These are phyloP conservation scores for Plasmodium gonderi DNA, from an alignment of 169 alveolate genomes.

Conservation along the genomic window DNA sequence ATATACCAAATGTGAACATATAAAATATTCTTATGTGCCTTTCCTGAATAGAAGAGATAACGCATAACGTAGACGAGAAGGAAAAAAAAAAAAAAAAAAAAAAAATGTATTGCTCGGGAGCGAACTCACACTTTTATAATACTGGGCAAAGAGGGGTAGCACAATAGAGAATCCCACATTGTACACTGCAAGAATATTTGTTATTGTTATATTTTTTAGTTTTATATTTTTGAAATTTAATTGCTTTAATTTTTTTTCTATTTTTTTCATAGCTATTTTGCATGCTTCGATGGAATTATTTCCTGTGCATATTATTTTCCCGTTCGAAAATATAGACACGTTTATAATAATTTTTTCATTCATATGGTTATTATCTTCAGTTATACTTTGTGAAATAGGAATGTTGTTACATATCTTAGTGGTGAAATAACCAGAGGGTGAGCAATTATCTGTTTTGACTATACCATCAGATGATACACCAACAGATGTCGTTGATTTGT, in stretches of 20 bases:
- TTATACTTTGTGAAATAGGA: too few species aligned
- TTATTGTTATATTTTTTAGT: constrained; percentile 60
- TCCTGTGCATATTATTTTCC: constrained; percentile 83
- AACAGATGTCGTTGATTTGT: too few species aligned
- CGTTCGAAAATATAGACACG: constrained; percentile 84
- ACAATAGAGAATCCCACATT: constrained; percentile 76
- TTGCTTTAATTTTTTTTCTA: constrained; percentile 79
- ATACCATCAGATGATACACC: too few species aligned
- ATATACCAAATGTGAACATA: too few species aligned
- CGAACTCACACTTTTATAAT: constrained; percentile 49
- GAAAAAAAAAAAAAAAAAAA: too few species aligned
- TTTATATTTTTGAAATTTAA: constrained; percentile 76
- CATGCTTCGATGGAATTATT: constrained; percentile 79
- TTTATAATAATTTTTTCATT: constrained; percentile 76
- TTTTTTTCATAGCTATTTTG: constrained; percentile 82
- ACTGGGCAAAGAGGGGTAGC: constrained; percentile 78
- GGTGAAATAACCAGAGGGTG: too few species aligned
- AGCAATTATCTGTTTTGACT: too few species aligned
- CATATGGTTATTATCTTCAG: not conserved
- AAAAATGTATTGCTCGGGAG: too few species aligned
- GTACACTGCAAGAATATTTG: constrained; percentile 84
- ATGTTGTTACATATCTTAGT: too few species aligned
- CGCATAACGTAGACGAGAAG: too few species aligned
- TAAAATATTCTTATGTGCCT: too few species aligned
- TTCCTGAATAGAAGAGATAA: too few species aligned